Conservation (phyloP, 225 moss, liverwort and hornwort genomes). For the Neckera pumila region DNA sequence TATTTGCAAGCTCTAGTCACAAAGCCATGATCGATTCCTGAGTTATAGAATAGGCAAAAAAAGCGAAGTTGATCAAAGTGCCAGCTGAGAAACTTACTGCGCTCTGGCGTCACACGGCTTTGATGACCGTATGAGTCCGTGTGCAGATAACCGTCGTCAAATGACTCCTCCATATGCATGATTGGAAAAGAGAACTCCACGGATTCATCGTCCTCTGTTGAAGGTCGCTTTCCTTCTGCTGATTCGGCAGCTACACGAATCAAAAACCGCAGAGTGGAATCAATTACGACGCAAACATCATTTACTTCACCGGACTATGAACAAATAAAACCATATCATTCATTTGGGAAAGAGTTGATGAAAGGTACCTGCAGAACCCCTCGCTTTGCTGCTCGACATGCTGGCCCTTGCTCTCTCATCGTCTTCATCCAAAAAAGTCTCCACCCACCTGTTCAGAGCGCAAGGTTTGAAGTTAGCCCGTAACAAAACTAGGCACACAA, state of each 20-base stretch:
- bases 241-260: slow-evolving; percentile 25
- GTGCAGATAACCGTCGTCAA: slow-evolving; percentile 33
- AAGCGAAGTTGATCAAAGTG: background rate
- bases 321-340: background rate
- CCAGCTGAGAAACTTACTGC: slow-evolving; percentile 16
- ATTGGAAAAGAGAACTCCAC: slow-evolving; percentile 47
- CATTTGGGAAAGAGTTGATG: background rate
- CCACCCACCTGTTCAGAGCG: slow-evolving; percentile 27
- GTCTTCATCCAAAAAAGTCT: slow-evolving; percentile 37
- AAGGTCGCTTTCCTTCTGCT: slow-evolving; percentile 40
- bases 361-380: slow-evolving; percentile 26
- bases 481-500: background rate
- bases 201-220: slow-evolving; percentile 47
- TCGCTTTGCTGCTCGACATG: slow-evolving; percentile 48
- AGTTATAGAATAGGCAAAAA: background rate
- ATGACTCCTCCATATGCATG: slow-evolving; percentile 37
- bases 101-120: slow-evolving; percentile 50
- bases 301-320: background rate
- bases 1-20: background rate
- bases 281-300: background rate
- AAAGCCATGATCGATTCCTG: background rate
- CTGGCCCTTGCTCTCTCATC: slow-evolving; percentile 40
- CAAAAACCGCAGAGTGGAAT: background rate
- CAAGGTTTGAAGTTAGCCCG: background rate
- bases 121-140: slow-evolving; percentile 42